A percentile compares a stretch with the other conserved stretches of the same genome.
Conservation (phyloP, 495 filamentous ascomycete species). For the Penicillium cosmopolitanum region DNA sequence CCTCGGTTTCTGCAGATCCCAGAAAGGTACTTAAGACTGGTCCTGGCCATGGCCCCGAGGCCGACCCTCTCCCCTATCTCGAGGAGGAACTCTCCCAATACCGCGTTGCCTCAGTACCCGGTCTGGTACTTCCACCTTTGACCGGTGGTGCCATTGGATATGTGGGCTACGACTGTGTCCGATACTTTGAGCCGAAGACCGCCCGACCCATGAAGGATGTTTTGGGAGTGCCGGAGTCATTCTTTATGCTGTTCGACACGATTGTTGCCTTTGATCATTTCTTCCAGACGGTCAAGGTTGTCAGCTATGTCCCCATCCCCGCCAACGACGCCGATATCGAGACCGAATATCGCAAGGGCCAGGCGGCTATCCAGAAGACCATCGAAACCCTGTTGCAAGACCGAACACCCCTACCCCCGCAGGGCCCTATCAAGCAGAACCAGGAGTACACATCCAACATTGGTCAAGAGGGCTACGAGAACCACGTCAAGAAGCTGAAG, state of each 20-base stretch:
- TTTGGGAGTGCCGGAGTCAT: conserved; percentile 82
- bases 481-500: conserved; percentile 79
- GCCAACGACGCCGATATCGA: conserved; percentile 54
- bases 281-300: conserved; percentile 86
- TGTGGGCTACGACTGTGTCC: conserved; percentile 95
- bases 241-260: conserved; percentile 98
- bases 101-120: conserved; percentile 78
- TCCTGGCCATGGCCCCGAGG: conserved; percentile 77
- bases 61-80: conserved; percentile 80
- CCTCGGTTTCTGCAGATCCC: conserved; percentile 57
- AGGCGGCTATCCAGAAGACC: conserved; percentile 61
- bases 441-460: conserved; percentile 93
- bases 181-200: conserved; percentile 96
- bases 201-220: conserved; percentile 84
- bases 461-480: conserved; percentile 83
- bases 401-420: conserved; percentile 76
- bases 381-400: conserved; percentile 70
- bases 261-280: conserved; percentile 95
- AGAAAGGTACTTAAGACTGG: conserved; percentile 87
- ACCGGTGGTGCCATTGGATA: conserved; percentile 95
- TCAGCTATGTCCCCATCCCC: conserved; percentile 75
- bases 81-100: conserved; percentile 77
- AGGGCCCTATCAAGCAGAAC: conserved; percentile 68
- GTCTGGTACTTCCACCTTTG: conserved; percentile 77
- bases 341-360: conserved; percentile 66